Percentiles rank a stretch among this genome's conserved stretches.
phyloP scores from a whole-genome alignment of 805 yeast species.

The Saturnispora saitoi region DNA sequence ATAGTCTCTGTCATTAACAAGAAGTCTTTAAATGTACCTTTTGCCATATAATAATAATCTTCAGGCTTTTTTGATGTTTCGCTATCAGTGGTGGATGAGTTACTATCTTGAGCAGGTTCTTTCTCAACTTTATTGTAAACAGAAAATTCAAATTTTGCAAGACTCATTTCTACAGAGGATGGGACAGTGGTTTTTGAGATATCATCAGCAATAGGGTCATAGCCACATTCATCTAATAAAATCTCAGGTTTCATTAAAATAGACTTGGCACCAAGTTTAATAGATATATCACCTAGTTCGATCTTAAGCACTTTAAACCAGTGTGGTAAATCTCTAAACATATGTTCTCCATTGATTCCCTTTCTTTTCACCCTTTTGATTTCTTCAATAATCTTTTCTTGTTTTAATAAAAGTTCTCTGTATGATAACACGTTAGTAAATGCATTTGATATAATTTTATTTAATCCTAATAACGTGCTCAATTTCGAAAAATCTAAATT shows the following conservation, averaged over 20 bases:
- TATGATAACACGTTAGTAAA: background rate
- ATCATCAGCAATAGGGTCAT: slow-evolving; percentile 4
- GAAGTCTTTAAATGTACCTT: background rate
- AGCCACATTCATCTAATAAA: slow-evolving; percentile 5
- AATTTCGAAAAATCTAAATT: slow-evolving; percentile 24
- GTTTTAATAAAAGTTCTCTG: background rate
- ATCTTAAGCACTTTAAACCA: slow-evolving; percentile 27
- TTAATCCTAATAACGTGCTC: slow-evolving; percentile 22
- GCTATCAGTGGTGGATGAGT: slow-evolving; percentile 2
- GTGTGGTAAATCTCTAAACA: slow-evolving; percentile 27
- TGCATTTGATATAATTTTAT: slow-evolving; percentile 6
- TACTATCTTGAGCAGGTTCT: background rate
- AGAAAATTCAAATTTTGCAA: background rate
- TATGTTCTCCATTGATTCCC: slow-evolving; percentile 10
- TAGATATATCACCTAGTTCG: slow-evolving; percentile 7
- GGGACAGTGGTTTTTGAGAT: slow-evolving; percentile 2
- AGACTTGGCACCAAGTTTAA: slow-evolving; percentile 17
- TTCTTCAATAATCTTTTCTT: background rate
- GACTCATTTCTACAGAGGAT: slow-evolving; percentile 1
- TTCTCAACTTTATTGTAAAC: background rate
- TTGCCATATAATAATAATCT: slow-evolving; percentile 12
- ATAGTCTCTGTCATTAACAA: slow-evolving; percentile 3
- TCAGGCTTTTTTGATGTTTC: slow-evolving; percentile 4
- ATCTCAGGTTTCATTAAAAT: slow-evolving; percentile 14
- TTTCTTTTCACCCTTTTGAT: background rate